Percentiles rank a stretch among this genome's conserved stretches.
These are phyloP conservation scores for Hydnomerulius pinastri DNA, from an alignment of 768 basidiomycete species.

Conservation along the genomic window DNA sequence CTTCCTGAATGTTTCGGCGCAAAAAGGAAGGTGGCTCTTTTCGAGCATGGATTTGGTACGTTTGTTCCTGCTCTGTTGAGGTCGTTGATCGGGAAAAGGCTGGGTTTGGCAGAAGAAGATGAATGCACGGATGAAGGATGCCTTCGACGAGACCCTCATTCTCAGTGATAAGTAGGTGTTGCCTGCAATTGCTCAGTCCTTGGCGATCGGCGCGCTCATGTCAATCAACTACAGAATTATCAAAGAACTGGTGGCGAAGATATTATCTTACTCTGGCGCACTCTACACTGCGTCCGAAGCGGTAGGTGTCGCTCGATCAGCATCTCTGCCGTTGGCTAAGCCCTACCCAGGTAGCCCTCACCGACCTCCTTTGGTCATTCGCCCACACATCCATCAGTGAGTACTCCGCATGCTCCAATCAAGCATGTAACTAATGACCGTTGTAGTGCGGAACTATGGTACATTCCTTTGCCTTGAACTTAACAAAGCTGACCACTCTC, in stretches of 20 bases:
- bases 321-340: background rate
- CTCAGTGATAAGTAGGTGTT: constrained; percentile 72
- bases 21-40: constrained; percentile 74
- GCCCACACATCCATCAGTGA: constrained; percentile 79
- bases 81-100: background rate
- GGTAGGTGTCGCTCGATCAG: constrained; percentile 38
- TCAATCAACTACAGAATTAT: constrained; percentile 59
- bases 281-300: constrained; percentile 93
- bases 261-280: constrained; percentile 72
- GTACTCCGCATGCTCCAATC: constrained; percentile 22
- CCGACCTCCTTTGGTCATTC: constrained; percentile 92
- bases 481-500: background rate
- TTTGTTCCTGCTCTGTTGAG: background rate
- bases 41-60: constrained; percentile 81
- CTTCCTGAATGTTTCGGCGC: constrained; percentile 66
- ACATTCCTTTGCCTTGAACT: background rate
- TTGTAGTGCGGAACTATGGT: constrained; percentile 54
- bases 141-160: constrained; percentile 85
- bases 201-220: background rate
- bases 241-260: constrained; percentile 68
- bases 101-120: constrained; percentile 65
- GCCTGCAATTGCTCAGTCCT: background rate
- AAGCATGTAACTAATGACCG: background rate
- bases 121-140: constrained; percentile 88
- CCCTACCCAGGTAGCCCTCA: constrained; percentile 64